Evolutionary conservation across 768 basidiomycete species (phyloP), one percentile per base, ranked within the genome.

Genomic region (Gelatoporia subvermispora): DNA sequence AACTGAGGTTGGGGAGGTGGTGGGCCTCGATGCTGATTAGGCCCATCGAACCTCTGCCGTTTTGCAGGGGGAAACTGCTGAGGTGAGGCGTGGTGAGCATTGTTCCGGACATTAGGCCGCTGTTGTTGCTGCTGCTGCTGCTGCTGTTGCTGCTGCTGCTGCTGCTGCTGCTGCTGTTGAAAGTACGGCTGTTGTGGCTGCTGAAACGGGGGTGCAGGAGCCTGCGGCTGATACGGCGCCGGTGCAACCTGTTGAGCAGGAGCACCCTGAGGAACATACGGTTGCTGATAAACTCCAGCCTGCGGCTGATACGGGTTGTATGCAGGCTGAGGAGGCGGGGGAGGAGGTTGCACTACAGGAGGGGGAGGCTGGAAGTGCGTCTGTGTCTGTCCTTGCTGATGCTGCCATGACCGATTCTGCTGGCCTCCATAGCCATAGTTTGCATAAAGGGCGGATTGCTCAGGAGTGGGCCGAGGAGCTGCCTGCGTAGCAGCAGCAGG

Each of bases 11-110:
- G 86, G 35, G 75, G 77, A 4, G 78, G 77, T n/a, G 72, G 73
- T 17, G 70, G 72, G 15, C 73, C 74, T 13, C 72, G 77, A 23
- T 76, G 78, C 37, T 75, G 75, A 52, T 70, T 78, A 1, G 88
- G 87, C 4, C 83, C 84, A 62, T 95, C 93, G 60, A 93, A 93
- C 37, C 92, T 79, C 57, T 85, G 91, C 45, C 93, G 75, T 65
- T 96, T 96, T 1, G 92, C 92, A 2, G 93, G 93, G 8, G 93
- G 93, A n/a, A 84, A 72, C 60, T 90, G 85, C 57, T 88, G 87
- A 31, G 85, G 84, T 9, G 85, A 79, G 0, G 79, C 70, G 54
- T 89, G 86, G 54, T 84, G 75, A 20, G 72, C 45, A 47, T 64
- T 68, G 41, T 55, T 60, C 23, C 62, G 62, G 56, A 48, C 60